These are phyloP conservation scores for Trametes coccinea DNA, from an alignment of 768 basidiomycete species.

Conservation along the genomic window DNA sequence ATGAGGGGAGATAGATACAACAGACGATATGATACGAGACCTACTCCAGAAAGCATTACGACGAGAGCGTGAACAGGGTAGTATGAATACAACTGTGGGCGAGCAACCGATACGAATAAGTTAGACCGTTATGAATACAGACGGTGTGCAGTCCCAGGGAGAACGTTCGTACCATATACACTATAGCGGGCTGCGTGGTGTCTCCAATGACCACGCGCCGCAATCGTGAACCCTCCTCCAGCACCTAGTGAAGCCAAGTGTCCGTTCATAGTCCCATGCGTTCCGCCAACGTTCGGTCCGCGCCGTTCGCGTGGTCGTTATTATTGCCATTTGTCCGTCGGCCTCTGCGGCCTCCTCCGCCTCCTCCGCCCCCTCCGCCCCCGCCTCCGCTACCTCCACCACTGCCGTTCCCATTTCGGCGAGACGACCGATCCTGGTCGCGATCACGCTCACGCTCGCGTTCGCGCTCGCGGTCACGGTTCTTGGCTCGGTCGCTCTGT, in stretches of 20 bases:
- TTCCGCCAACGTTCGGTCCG: slow-evolving; percentile 84
- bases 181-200: slow-evolving; percentile 19
- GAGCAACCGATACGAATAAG: slow-evolving; percentile 23
- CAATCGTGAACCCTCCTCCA: slow-evolving; percentile 16
- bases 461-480: slow-evolving; percentile 38
- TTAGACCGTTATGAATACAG: slow-evolving; percentile 22
- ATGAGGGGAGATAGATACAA: slow-evolving; percentile 24
- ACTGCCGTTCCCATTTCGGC: slow-evolving; percentile 46
- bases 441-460: slow-evolving; percentile 40
- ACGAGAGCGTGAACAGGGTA: slow-evolving; percentile 27
- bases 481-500: slow-evolving; percentile 37
- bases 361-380: slow-evolving; percentile 30
- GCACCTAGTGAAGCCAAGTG: slow-evolving; percentile 43
- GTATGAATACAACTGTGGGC: slow-evolving; percentile 33
- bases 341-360: slow-evolving; percentile 37
- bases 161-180: slow-evolving; percentile 31
- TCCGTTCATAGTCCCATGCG: slow-evolving; percentile 83
- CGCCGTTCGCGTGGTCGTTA: slow-evolving; percentile 36
- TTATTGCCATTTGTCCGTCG: slow-evolving; percentile 15
- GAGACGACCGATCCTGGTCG: slow-evolving; percentile 36
- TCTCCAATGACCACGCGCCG: slow-evolving; percentile 4
- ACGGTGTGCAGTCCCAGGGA: slow-evolving; percentile 16
- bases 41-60: slow-evolving; percentile 31
- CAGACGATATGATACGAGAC: slow-evolving; percentile 26
- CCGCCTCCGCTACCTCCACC: slow-evolving; percentile 39